phyloP scores from a whole-genome alignment of 345 rosid species.

The Tarenaya hassleriana region DNA sequence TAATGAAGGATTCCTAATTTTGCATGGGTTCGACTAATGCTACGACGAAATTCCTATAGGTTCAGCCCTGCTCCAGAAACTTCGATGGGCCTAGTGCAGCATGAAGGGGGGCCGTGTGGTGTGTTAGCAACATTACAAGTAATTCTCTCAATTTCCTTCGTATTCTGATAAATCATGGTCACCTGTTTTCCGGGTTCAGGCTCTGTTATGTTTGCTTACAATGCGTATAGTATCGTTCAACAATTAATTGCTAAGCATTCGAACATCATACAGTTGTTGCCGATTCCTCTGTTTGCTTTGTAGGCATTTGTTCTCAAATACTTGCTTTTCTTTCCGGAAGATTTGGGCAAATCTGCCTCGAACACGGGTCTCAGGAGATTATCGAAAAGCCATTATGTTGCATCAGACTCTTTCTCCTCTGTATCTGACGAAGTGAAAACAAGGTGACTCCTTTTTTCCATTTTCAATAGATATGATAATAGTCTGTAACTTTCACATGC shows the following conservation, averaged over 20 bases:
- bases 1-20: too few species aligned
- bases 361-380: slow-evolving; percentile 35
- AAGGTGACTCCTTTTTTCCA: slow-evolving; percentile 63
- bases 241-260: background rate
- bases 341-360: slow-evolving; percentile 37
- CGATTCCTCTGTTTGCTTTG: slow-evolving; percentile 26
- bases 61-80: slow-evolving; percentile 97
- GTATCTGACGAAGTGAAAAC: slow-evolving; percentile 61
- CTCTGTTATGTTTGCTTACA: slow-evolving; percentile 5
- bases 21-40: slow-evolving; percentile 21
- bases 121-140: slow-evolving; percentile 98
- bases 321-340: slow-evolving; percentile 80
- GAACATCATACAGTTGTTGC: slow-evolving; percentile 15
- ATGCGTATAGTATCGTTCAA: background rate
- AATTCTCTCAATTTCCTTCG: slow-evolving; percentile 31
- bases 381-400: slow-evolving; percentile 35
- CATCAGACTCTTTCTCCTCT: slow-evolving; percentile 47
- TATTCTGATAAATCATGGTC: background rate
- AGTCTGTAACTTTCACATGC: slow-evolving; percentile 1
- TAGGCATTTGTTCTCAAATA: slow-evolving; percentile 97
- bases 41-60: slow-evolving; percentile 41
- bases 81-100: slow-evolving; percentile 98
- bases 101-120: slow-evolving; percentile 99
- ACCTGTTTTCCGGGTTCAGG: slow-evolving; percentile 4
- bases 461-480: slow-evolving; percentile 12